phyloP scores from a whole-genome alignment of 441 rosid genomes.

The Omphalea diandra region DNA sequence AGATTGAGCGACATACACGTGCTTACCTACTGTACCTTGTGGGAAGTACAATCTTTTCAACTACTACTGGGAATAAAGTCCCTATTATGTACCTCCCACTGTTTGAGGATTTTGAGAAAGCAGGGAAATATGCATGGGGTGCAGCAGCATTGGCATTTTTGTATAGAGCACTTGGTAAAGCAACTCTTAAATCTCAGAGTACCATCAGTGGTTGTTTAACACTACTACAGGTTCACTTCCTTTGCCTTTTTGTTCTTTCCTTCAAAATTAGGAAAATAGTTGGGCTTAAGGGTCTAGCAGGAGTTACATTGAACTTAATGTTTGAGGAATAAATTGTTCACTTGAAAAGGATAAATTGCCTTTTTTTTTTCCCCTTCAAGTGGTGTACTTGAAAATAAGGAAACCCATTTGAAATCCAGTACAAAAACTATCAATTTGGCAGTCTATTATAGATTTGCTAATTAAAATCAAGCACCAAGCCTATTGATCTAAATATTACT shows the following conservation, averaged over 20 bases:
- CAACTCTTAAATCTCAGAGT: conserved; percentile 68
- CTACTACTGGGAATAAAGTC: conserved; percentile 70
- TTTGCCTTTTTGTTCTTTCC: background rate
- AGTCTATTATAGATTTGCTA: background rate
- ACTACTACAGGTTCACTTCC: conserved; percentile 50
- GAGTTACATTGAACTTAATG: background rate
- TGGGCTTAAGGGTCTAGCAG: background rate
- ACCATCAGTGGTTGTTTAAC: conserved; percentile 81
- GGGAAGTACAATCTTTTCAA: conserved; percentile 74
- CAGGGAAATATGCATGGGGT: conserved; percentile 79
- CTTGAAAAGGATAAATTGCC: too few species aligned
- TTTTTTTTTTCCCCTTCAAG: too few species aligned
- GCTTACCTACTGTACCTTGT: conserved; percentile 69
- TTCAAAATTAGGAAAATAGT: background rate
- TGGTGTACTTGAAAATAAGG: background rate
- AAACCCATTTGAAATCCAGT: background rate
- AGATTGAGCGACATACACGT: conserved; percentile 52
- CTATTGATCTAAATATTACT: background rate
- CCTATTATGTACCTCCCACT: conserved; percentile 64
- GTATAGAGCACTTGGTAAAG: conserved; percentile 75
- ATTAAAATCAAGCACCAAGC: background rate
- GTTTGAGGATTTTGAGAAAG: conserved; percentile 60
- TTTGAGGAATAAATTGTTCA: too few species aligned
- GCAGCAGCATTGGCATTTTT: conserved; percentile 73
- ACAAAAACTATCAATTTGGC: background rate